Conservation (phyloP, 106 monocot genomes). For the Phalaenopsis aphrodite region DNA sequence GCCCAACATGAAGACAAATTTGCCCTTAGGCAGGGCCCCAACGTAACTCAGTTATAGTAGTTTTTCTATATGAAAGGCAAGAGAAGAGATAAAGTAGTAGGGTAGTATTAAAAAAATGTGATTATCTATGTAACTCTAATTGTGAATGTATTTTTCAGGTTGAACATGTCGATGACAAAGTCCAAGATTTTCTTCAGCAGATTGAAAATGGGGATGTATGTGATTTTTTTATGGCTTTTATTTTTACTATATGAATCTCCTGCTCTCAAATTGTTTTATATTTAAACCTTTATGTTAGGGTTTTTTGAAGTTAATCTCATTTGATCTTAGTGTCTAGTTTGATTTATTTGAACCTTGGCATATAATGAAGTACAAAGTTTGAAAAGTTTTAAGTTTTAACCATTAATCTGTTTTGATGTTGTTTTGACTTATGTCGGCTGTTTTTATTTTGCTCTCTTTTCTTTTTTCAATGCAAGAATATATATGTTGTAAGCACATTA, state of each 20-base stretch:
- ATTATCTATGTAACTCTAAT: background rate
- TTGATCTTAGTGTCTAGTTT: background rate
- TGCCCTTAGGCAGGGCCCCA: no score
- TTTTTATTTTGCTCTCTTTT: no score
- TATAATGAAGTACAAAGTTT: background rate
- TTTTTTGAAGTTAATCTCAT: background rate
- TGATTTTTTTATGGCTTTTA: slow-evolving; percentile 2
- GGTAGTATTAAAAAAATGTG: background rate
- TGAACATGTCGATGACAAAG: slow-evolving; percentile 54
- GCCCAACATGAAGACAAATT: no score
- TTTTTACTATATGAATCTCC: background rate
- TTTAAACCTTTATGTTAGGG: background rate
- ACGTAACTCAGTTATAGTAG: no score
- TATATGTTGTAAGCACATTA: no score
- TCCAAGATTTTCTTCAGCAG: slow-evolving; percentile 41
- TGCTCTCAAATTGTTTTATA: background rate
- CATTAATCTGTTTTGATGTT: background rate
- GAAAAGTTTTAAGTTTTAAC: background rate
- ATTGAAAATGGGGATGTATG: slow-evolving; percentile 61
- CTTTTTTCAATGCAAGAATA: no score
- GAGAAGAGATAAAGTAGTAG: background rate
- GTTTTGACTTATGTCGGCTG: no score
- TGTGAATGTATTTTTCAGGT: slow-evolving; percentile 33
- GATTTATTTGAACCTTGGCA: background rate
- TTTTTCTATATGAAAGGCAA: no score